Evolutionary conservation across 352 stramenopile species (phyloP), one percentile per base, ranked within the genome.

Genomic region (Pythium folliculosum): DNA sequence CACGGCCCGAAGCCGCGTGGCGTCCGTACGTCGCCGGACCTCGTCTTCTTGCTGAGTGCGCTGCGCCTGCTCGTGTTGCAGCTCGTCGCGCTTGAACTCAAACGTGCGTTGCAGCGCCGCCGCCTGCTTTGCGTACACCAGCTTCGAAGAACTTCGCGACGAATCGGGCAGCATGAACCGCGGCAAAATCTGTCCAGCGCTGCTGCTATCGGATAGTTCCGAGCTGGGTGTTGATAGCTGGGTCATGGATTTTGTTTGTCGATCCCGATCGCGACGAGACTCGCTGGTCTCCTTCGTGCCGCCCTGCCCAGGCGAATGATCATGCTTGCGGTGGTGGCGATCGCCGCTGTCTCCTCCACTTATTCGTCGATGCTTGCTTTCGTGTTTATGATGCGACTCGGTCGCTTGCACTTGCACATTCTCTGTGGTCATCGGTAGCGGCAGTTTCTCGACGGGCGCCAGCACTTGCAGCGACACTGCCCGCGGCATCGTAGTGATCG

Each of bases 151-250:
- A 32, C 70, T 8, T 71, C 45, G 27, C 43, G 57, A 52, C 62
- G 63, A 45, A 52, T 84, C 73, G 22, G 63, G 69, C 17, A 80
- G 67, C 51, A 90, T 58, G 58, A 90, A 90, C 1, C 78, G 79
- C 0, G 81, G 81, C 38, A 90, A 57, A 16, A 88, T 71, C 22
- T 80, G 76, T 43, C 7, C 37, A 6, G 3, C 32, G 51, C 14
- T 21, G 13, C 17, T 53, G 16, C 35, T 3, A 37, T 23, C 2
- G n/a, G n/a, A n/a, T 49, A 2, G 14, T 45, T 19, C 47, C 0
- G 44, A 14, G 5, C 8, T 37, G 14, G n/a, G 3, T 13, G 22
- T 13, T 21, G 56, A 40, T 13, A 72, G 50, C 19, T 65, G 50
- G 1, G 22, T 22, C 23, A 38, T 68, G 6, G 66, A 72, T 16